These are phyloP conservation scores for Cryptococcus maquisensis DNA, from an alignment of 1,284 basidiomycete genomes.

Conservation along the genomic window DNA sequence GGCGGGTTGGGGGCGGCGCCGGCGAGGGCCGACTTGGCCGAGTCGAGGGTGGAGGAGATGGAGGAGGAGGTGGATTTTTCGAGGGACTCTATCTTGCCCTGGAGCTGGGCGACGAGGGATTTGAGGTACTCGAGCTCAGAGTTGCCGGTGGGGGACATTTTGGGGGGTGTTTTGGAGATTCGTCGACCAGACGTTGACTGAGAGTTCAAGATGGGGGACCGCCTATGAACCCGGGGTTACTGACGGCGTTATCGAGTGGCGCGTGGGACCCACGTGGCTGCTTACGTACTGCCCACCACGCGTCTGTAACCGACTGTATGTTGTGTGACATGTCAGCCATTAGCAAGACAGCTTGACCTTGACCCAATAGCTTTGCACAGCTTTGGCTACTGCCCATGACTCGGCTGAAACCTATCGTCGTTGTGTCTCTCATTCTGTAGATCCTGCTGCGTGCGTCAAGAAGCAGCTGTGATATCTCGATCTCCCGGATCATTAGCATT, in stretches of 20 bases:
- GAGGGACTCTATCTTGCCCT: slow-evolving; percentile 44
- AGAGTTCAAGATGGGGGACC: background rate
- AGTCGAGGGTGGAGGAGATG: slow-evolving; percentile 51
- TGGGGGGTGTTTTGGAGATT: background rate
- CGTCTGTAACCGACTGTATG: too few relatives aligned
- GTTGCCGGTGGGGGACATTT: slow-evolving; percentile 19
- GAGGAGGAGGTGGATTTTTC: slow-evolving; percentile 32
- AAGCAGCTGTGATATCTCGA: too few relatives aligned
- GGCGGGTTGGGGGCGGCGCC: slow-evolving; percentile 52
- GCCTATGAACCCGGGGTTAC: background rate
- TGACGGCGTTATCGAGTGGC: background rate
- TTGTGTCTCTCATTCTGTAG: too few relatives aligned
- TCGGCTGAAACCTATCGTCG: too few relatives aligned
- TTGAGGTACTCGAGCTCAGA: slow-evolving; percentile 84
- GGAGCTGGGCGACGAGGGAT: slow-evolving; percentile 63
- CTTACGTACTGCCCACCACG: too few relatives aligned
- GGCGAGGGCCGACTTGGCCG: slow-evolving; percentile 47
- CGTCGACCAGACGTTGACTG: background rate
- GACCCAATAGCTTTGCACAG: too few relatives aligned
- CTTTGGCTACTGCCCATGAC: too few relatives aligned
- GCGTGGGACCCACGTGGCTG: background rate
- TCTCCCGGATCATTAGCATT: too few relatives aligned
- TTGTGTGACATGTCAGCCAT: too few relatives aligned
- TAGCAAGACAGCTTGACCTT: too few relatives aligned
- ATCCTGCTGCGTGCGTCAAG: too few relatives aligned